These are phyloP conservation scores for Citrullus mucosospermus DNA, from an alignment of 306 rosid species.

Conservation along the genomic window DNA sequence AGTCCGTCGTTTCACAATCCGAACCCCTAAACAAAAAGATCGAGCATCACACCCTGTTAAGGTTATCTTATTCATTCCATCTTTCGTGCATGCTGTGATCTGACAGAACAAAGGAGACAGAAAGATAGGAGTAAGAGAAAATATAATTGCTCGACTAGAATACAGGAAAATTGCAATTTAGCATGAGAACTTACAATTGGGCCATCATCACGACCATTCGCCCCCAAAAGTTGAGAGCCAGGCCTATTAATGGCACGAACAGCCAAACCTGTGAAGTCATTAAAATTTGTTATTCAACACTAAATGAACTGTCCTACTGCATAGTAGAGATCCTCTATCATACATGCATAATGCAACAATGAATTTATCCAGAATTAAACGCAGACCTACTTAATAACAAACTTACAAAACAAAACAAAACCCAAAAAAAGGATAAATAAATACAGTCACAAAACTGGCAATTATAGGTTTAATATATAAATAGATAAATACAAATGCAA, in stretches of 20 bases:
- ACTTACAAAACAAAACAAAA: not conserved
- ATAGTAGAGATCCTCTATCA: not conserved
- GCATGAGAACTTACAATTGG: slow-evolving; percentile 59
- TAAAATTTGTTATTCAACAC: not conserved
- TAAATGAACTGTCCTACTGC: not conserved
- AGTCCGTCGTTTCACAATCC: slow-evolving; percentile 69
- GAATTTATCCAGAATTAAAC: not conserved
- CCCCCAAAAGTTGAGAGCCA: slow-evolving; percentile 86
- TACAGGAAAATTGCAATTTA: not conserved
- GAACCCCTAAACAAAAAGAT: slow-evolving; percentile 82
- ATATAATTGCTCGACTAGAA: not conserved
- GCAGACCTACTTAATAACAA: not conserved
- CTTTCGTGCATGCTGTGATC: slow-evolving; percentile 72
- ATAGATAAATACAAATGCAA: not conserved
- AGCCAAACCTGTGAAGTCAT: slow-evolving; percentile 42
- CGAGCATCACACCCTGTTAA: slow-evolving; percentile 89
- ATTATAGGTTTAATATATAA: not conserved
- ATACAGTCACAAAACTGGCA: not conserved
- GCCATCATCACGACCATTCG: slow-evolving; percentile 99
- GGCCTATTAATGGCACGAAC: slow-evolving; percentile 92
- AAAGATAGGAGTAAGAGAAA: slow-evolving; percentile 15
- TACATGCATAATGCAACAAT: not conserved
- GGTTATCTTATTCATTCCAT: slow-evolving; percentile 78
- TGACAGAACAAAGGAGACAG: slow-evolving; percentile 31
- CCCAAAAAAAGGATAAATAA: not conserved